Conservation (phyloP, 2,329 filamentous ascomycete genomes). For the Blastomyces silverae region DNA sequence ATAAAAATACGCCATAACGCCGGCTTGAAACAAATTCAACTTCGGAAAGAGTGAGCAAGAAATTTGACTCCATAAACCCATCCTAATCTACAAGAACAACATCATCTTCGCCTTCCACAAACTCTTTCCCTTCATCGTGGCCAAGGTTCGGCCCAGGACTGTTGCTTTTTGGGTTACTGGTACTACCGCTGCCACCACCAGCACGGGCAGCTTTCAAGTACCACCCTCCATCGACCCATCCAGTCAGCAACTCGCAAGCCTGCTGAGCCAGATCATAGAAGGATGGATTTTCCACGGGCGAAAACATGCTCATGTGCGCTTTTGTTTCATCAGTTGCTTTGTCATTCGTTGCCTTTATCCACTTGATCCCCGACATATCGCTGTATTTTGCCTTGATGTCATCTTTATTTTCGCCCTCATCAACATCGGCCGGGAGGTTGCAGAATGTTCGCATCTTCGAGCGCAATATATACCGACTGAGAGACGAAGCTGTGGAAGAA, state of each 20-base stretch:
- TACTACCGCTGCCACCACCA: constrained; percentile 20
- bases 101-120: constrained; percentile 34
- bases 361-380: constrained; percentile 45
- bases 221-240: constrained; percentile 39
- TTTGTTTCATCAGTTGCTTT: constrained; percentile 67
- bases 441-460: constrained; percentile 75
- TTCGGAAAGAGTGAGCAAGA: too few relatives aligned
- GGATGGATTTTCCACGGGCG: constrained; percentile 40
- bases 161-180: constrained; percentile 19
- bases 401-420: constrained; percentile 25
- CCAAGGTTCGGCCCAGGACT: constrained; percentile 11
- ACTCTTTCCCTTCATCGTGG: constrained; percentile 23
- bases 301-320: constrained; percentile 61
- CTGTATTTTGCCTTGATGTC: constrained; percentile 24
- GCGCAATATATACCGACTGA: constrained; percentile 36
- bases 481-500: constrained; percentile 28
- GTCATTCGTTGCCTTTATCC: constrained; percentile 70
- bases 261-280: constrained; percentile 37
- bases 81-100: constrained; percentile 33
- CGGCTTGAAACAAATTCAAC: background rate
- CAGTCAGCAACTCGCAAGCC: constrained; percentile 35
- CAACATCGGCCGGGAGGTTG: constrained; percentile 60
- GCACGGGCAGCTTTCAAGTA: constrained; percentile 30
- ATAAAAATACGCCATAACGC: background rate
- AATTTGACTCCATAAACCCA: background rate